A percentile compares a stretch with the other conserved stretches of the same genome.
phyloP scores from a whole-genome alignment of 2,329 filamentous ascomycete genomes.

The Didymella sp. region DNA sequence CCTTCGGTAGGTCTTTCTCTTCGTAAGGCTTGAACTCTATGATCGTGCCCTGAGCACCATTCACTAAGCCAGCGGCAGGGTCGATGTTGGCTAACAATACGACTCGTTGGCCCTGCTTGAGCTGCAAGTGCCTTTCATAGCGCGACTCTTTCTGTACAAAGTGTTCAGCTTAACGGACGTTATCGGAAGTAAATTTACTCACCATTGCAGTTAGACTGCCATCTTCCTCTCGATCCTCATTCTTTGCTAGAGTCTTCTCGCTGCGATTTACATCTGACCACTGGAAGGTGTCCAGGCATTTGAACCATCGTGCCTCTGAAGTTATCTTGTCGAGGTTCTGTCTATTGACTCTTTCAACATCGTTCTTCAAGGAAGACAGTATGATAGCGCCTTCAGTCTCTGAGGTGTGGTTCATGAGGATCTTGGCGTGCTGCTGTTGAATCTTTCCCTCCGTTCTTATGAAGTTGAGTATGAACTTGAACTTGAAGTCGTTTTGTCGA shows the following conservation, averaged over 20 bases:
- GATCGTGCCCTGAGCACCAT: conserved; percentile 46
- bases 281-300: conserved; percentile 53
- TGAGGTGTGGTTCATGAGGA: conserved; percentile 49
- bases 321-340: conserved; percentile 43
- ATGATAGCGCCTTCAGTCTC: conserved; percentile 54
- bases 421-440: conserved; percentile 48
- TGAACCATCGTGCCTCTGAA: conserved; percentile 34
- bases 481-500: conserved; percentile 62
- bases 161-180: neutral
- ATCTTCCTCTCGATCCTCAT: conserved; percentile 12
- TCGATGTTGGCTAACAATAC: conserved; percentile 61
- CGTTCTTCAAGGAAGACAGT: conserved; percentile 53
- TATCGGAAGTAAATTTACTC: neutral
- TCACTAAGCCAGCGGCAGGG: conserved; percentile 39
- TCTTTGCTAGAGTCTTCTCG: conserved; percentile 25
- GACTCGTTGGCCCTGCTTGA: conserved; percentile 62
- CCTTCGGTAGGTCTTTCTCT: conserved; percentile 37
- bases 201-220: conserved; percentile 33
- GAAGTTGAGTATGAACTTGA: conserved; percentile 64
- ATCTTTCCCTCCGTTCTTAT: conserved; percentile 54
- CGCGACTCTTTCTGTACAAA: conserved; percentile 52
- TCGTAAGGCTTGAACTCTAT: conserved; percentile 49
- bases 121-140: conserved; percentile 53
- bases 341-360: conserved; percentile 46
- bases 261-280: conserved; percentile 43